Conservation (phyloP, 1,284 basidiomycete genomes). For the Moniliophthora roreri region DNA sequence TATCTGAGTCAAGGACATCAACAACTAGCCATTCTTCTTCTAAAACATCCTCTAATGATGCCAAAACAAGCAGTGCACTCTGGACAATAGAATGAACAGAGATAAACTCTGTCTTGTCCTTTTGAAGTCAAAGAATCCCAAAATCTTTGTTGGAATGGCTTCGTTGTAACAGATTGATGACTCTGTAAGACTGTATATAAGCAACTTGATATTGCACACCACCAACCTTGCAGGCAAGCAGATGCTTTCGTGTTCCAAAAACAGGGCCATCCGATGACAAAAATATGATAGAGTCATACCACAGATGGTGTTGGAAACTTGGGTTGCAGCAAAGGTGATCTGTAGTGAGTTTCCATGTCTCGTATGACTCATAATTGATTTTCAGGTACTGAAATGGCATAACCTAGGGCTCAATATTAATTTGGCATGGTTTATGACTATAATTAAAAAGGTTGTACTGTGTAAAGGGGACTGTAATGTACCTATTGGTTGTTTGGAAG, state of each 20-base stretch:
- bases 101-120: slow-evolving; percentile 20
- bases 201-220: slow-evolving; percentile 22
- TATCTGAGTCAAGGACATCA: slow-evolving; percentile 27
- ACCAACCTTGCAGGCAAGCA: slow-evolving; percentile 24
- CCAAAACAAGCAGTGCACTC: slow-evolving; percentile 22
- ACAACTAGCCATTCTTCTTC: slow-evolving; percentile 21
- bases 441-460: neutral
- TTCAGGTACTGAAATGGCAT: slow-evolving; percentile 22
- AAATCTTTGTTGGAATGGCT: slow-evolving; percentile 22
- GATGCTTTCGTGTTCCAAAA: slow-evolving; percentile 25
- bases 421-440: neutral
- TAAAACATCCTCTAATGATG: slow-evolving; percentile 4
- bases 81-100: slow-evolving; percentile 25
- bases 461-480: neutral
- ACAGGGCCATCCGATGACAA: slow-evolving; percentile 17
- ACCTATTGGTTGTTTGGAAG: neutral
- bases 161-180: slow-evolving; percentile 4
- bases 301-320: slow-evolving; percentile 22
- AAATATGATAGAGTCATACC: slow-evolving; percentile 31
- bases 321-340: slow-evolving; percentile 31
- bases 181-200: slow-evolving; percentile 25
- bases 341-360: slow-evolving; percentile 22
- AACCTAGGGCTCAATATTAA: slow-evolving; percentile 21
- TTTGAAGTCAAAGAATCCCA: slow-evolving; percentile 19
- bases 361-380: slow-evolving; percentile 24